Evolutionary conservation across 345 rosid genomes (phyloP).

Genomic region (Dipteronia sinensis): DNA sequence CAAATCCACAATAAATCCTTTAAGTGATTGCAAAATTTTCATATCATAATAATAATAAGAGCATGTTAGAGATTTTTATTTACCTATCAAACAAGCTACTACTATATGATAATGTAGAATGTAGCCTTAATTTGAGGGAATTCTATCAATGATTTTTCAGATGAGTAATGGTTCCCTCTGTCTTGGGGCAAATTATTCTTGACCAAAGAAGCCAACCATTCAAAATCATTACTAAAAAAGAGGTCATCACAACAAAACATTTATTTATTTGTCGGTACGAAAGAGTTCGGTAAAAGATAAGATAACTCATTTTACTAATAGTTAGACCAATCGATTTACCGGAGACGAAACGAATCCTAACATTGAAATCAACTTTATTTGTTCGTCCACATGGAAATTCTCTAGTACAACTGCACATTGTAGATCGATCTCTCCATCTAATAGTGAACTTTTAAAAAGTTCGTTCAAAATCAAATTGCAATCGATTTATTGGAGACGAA

Average conservation of each 20-base stretch:
- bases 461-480: too few species aligned
- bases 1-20: constrained; percentile 44
- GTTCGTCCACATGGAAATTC: too few species aligned
- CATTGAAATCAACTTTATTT: too few species aligned
- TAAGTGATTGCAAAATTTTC: neutral
- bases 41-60: neutral
- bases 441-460: too few species aligned
- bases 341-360: too few species aligned
- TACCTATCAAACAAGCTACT: neutral
- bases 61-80: neutral
- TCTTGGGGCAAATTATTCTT: neutral
- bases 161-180: constrained; percentile 8
- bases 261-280: neutral
- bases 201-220: neutral
- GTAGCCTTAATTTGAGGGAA: neutral
- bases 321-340: too few species aligned
- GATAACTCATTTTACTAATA: too few species aligned
- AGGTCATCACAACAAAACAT: neutral
- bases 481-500: neutral
- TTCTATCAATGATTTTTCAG: neutral
- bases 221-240: neutral
- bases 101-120: neutral
- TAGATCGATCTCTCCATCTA: too few species aligned
- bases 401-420: too few species aligned
- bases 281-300: too few species aligned